Base-by-base conservation (phyloP, 2,329 filamentous ascomycete species). In the Talaromyces funiculosus region DNA sequence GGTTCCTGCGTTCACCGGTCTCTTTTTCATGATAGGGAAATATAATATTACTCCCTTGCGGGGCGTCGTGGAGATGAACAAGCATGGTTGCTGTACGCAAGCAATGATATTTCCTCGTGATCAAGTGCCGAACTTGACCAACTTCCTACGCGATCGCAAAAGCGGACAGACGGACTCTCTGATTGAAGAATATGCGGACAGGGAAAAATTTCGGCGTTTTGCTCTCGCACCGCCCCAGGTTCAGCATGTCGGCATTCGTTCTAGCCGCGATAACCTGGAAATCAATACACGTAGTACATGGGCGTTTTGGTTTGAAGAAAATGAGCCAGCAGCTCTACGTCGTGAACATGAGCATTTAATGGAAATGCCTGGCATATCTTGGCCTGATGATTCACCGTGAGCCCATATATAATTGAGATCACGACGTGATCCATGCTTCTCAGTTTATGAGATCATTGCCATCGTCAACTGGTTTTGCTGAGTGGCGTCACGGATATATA, bases 11-110 rank as follows among this genome's bases (percentile, higher is more conserved):
- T 67, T 69, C 35, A 67, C 60, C 9, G 66, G 57, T 0, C 63
- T 70, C 6, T 65, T 4, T 68, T 65, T 59, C 6, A 69, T 69
- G 68, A 59, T 65, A n/a, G 67, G 68, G 5, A 70, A 69, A 61
- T 68, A 67, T 53, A 67, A 61, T 10, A n/a, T 70, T 2, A 56
- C 58, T 37, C 67, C 68, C 2, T 55, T 69, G 1, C 62, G 58
- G 7, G 68, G 68, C 4, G 65, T 68, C 9, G 65, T 67, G 4
- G 62, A 67, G 49, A 70, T 69, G 62, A 67, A 71, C 53, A 57
- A 61, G 6, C 63, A 60, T 18, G 72, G 72, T 18, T 75, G 71
- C 60, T 75, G 71, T 51, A 68, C 72, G 1, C 72, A 75, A 63
- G 72, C 65, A 1, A 58, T 73, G 14, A 62, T 74, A 10, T 73